These are phyloP conservation scores for Ichthyophthirius multifiliis DNA, from an alignment of 169 alveolate genomes.

Conservation along the genomic window DNA sequence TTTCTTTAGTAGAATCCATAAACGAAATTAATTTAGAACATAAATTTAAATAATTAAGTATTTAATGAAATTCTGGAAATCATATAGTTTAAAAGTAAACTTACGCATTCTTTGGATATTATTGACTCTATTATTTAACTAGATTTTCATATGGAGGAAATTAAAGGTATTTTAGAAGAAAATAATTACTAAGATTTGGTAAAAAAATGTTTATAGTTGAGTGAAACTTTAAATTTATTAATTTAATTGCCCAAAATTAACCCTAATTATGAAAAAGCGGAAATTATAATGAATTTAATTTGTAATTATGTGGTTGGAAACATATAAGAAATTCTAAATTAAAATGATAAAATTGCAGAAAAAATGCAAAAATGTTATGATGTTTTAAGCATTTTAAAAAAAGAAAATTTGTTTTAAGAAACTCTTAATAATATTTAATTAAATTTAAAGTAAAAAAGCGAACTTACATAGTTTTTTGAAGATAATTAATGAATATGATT, in stretches of 20 bases:
- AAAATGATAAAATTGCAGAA: neutral
- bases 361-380: slow-evolving; percentile 21
- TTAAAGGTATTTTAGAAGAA: neutral
- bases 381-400: neutral
- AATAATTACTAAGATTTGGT: neutral
- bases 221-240: neutral
- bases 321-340: neutral
- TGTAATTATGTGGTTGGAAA: neutral
- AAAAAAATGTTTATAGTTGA: neutral
- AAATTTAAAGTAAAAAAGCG: too few relatives aligned
- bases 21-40: neutral
- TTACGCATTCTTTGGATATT: neutral
- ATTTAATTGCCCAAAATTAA: neutral
- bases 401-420: neutral
- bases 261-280: slow-evolving; percentile 17
- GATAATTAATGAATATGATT: too few relatives aligned
- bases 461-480: too few relatives aligned
- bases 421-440: too few relatives aligned
- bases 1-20: neutral
- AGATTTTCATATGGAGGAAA: neutral
- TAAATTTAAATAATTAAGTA: neutral
- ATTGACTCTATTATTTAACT: neutral
- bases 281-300: neutral
- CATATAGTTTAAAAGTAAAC: neutral
- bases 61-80: neutral